Conservation (phyloP, 2,329 filamentous ascomycete genomes). For the Colletotrichum horii region DNA sequence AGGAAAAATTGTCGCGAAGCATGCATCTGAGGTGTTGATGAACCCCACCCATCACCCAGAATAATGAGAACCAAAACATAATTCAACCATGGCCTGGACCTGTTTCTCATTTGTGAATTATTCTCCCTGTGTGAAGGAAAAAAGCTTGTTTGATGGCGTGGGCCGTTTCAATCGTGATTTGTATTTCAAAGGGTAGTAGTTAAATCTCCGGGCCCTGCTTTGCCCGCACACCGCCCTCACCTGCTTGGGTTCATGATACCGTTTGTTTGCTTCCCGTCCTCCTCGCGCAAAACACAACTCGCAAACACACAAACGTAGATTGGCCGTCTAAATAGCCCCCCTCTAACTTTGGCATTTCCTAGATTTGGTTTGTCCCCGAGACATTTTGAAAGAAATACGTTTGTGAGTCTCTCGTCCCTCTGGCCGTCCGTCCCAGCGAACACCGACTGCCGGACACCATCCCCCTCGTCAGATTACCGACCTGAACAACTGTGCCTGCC, state of each 20-base stretch:
- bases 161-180: slow-evolving; percentile 11
- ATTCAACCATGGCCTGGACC: background rate
- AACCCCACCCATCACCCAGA: background rate
- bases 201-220: slow-evolving; percentile 2
- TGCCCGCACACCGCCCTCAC: background rate
- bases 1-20: slow-evolving; percentile 1
- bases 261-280: background rate
- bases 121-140: background rate
- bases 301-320: background rate
- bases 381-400: background rate
- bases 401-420: background rate
- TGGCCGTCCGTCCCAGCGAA: background rate
- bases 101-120: background rate
- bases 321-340: slow-evolving; percentile 3
- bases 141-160: background rate
- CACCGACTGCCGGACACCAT: background rate
- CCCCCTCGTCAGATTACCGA: background rate
- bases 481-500: background rate
- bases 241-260: slow-evolving; percentile 4
- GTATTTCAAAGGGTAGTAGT: slow-evolving; percentile 1
- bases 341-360: background rate
- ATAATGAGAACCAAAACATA: slow-evolving; percentile 1
- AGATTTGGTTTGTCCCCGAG: background rate
- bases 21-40: background rate
- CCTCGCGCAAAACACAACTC: background rate